Evolutionary conservation across 345 rosid species (phyloP).

Genomic region (Rhodomyrtus tomentosa): DNA sequence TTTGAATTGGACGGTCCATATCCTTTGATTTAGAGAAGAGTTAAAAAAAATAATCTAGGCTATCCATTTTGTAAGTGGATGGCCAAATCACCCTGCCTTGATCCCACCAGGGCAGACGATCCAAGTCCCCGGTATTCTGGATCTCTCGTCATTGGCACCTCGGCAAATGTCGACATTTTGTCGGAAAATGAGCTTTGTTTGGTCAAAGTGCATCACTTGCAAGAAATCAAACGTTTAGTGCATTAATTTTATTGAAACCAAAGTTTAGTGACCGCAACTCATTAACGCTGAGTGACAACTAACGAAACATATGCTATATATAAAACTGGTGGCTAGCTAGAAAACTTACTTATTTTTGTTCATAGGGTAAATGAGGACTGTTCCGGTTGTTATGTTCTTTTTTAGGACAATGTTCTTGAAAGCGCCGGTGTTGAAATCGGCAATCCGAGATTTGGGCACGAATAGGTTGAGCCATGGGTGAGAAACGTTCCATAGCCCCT

Average conservation of each 20-base stretch:
- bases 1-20: too few species aligned
- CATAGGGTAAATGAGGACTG: slow-evolving; percentile 8
- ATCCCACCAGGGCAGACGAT: too few species aligned
- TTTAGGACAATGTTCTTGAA: slow-evolving; percentile 19
- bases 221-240: neutral
- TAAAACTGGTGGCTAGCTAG: neutral
- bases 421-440: slow-evolving; percentile 24
- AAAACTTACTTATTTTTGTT: slow-evolving; percentile 4
- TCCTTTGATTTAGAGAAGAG: too few species aligned
- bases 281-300: neutral
- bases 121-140: too few species aligned
- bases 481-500: slow-evolving; percentile 26
- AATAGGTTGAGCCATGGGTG: slow-evolving; percentile 39
- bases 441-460: slow-evolving; percentile 24
- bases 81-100: too few species aligned
- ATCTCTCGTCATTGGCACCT: neutral
- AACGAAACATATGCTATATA: neutral
- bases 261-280: neutral
- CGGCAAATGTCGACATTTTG: neutral
- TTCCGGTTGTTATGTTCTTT: slow-evolving; percentile 4
- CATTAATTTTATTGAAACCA: neutral
- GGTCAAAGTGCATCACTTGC: neutral
- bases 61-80: too few species aligned
- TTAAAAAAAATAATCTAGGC: too few species aligned
- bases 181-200: neutral